phyloP scores from a whole-genome alignment of 2,329 filamentous ascomycete species.

The Penicillium digitatum region DNA sequence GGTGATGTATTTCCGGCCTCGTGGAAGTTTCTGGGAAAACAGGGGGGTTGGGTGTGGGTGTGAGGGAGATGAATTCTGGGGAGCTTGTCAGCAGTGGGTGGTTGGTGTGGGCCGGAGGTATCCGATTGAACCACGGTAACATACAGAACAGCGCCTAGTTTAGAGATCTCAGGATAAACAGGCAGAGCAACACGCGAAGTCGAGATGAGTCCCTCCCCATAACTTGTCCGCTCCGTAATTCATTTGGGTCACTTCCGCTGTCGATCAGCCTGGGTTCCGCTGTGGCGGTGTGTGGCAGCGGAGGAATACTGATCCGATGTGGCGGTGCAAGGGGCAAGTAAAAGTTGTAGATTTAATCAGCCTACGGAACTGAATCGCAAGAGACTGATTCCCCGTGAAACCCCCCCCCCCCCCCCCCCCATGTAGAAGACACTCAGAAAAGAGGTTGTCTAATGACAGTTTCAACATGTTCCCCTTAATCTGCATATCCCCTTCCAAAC shows the following conservation, averaged over 20 bases:
- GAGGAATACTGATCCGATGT: conserved; percentile 32
- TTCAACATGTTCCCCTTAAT: neutral
- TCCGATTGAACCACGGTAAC: neutral
- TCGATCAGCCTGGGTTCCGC: conserved; percentile 28
- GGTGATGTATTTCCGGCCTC: neutral
- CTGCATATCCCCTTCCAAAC: neutral
- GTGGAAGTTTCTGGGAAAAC: conserved; percentile 14
- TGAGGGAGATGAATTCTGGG: conserved; percentile 6
- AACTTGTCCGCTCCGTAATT: conserved; percentile 10
- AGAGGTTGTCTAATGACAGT: too few relatives aligned
- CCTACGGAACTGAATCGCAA: neutral
- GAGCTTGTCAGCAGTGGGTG: conserved; percentile 13
- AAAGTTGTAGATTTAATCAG: neutral
- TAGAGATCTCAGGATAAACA: neutral
- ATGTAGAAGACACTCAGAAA: neutral
- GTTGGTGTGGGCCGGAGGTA: neutral
- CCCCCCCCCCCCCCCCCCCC: too few relatives aligned
- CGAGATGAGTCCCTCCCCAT: conserved; percentile 13
- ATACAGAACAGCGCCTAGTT: neutral
- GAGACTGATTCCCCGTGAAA: neutral
- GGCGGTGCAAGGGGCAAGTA: conserved; percentile 15
- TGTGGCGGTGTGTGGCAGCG: conserved; percentile 19
- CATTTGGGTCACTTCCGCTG: conserved; percentile 30
- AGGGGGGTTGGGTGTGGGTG: conserved; percentile 18
- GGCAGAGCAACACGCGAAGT: conserved; percentile 4